Evolutionary conservation across 257 asterid genomes (phyloP).

Genomic region (Primulina huaijiensis): DNA sequence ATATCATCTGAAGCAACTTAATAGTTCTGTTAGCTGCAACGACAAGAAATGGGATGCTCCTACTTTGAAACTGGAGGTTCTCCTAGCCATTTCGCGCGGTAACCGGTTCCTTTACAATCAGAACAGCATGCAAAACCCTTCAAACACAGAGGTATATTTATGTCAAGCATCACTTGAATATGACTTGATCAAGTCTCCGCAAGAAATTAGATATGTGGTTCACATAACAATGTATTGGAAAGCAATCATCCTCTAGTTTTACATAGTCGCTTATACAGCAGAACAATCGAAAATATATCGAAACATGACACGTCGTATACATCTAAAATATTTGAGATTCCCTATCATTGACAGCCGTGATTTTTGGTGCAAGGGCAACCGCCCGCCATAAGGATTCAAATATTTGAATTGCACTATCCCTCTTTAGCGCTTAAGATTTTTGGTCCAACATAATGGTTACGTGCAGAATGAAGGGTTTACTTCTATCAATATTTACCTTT

Average conservation of each 20-base stretch:
- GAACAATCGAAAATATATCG: too few relatives aligned
- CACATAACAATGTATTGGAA: neutral
- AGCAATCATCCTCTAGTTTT: neutral
- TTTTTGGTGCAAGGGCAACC: neutral
- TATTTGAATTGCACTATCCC: too few relatives aligned
- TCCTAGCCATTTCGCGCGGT: slow-evolving; percentile 89
- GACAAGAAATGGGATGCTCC: slow-evolving; percentile 21
- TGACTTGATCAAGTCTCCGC: neutral
- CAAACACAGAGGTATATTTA: neutral
- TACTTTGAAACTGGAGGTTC: slow-evolving; percentile 58
- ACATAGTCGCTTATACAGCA: neutral
- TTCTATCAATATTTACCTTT: slow-evolving; percentile 44
- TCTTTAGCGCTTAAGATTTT: neutral
- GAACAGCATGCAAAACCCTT: slow-evolving; percentile 79
- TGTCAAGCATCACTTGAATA: slow-evolving; percentile 1
- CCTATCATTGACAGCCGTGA: neutral
- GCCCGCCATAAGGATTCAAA: too few relatives aligned
- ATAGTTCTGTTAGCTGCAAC: neutral
- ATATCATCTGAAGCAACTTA: slow-evolving; percentile 14
- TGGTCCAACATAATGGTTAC: neutral
- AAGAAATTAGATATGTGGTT: neutral
- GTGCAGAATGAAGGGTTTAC: neutral
- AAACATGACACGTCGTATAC: neutral
- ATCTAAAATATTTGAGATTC: neutral
- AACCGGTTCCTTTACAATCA: slow-evolving; percentile 91